Conservation (phyloP, 805 yeast genomes). For the Suhomyces tanzawaensis region DNA sequence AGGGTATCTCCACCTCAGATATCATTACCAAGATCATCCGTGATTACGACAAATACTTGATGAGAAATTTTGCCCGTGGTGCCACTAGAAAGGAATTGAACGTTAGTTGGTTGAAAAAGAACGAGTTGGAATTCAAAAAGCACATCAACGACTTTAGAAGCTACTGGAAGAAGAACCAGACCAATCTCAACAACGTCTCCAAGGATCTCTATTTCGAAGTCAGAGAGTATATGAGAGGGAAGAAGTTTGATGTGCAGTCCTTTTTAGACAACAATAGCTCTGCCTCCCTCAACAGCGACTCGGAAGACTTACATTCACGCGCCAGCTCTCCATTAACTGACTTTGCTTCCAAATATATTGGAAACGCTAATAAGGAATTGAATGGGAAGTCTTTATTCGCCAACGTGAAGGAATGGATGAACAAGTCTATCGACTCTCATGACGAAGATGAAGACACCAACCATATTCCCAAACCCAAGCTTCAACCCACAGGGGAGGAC, state of each 20-base stretch:
- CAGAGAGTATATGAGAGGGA: constrained; percentile 63
- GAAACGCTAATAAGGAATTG: constrained; percentile 46
- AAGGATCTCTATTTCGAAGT: constrained; percentile 84
- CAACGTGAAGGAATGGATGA: constrained; percentile 44
- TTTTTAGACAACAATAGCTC: constrained; percentile 22
- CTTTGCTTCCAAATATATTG: constrained; percentile 63
- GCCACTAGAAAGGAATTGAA: constrained; percentile 95
- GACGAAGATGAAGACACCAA: constrained; percentile 22
- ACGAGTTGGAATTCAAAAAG: constrained; percentile 89
- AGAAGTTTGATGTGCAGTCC: constrained; percentile 31
- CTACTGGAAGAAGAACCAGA: constrained; percentile 76
- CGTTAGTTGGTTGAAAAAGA: constrained; percentile 96
- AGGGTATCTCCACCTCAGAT: constrained; percentile 93
- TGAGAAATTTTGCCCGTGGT: constrained; percentile 97
- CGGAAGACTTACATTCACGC: constrained; percentile 27
- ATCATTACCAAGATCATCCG: constrained; percentile 92
- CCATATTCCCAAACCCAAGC: neutral
- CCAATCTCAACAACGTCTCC: constrained; percentile 66
- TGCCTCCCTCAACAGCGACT: constrained; percentile 22
- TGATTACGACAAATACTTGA: constrained; percentile 93
- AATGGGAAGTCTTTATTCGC: constrained; percentile 36
- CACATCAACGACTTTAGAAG: constrained; percentile 85
- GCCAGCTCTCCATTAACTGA: constrained; percentile 59
- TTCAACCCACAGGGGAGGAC: neutral
- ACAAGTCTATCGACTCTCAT: constrained; percentile 28